These are phyloP conservation scores for Colletotrichum cereale DNA, from an alignment of 2,329 filamentous ascomycete species.

Conservation along the genomic window DNA sequence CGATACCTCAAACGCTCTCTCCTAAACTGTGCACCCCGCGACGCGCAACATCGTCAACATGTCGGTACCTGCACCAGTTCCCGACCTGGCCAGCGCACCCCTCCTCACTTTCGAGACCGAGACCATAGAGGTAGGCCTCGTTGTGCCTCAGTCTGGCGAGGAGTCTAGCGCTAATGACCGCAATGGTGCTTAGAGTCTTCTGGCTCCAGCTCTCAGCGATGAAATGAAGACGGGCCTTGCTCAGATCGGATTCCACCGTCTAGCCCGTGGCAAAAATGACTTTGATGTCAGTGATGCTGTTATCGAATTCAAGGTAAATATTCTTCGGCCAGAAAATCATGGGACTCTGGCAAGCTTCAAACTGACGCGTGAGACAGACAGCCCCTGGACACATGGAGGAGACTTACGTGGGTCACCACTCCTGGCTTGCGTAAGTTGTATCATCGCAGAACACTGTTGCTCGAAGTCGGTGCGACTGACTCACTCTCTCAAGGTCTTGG, in stretches of 20 bases:
- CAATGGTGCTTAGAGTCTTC: not conserved
- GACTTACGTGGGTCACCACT: slow-evolving; percentile 5
- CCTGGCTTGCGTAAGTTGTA: slow-evolving; percentile 25
- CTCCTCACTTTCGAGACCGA: not conserved
- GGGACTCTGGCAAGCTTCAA: not conserved
- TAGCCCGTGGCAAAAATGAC: not conserved
- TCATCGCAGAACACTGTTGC: not conserved
- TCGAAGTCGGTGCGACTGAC: not conserved
- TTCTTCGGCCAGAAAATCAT: not conserved
- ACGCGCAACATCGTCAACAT: not conserved
- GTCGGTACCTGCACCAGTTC: not conserved
- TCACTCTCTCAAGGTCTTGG: slow-evolving; percentile 5
- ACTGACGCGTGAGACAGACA: not conserved
- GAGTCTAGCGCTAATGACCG: not conserved
- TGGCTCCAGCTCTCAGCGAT: not conserved
- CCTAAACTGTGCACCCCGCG: too few species aligned
- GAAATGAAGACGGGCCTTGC: not conserved
- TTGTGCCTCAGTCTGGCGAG: not conserved
- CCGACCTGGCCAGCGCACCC: not conserved
- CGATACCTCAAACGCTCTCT: not conserved
- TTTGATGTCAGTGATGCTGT: not conserved
- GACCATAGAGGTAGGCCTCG: not conserved
- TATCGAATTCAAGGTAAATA: slow-evolving; percentile 19
- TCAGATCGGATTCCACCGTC: not conserved
- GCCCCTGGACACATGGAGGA: slow-evolving; percentile 22